Percentiles rank a stretch among this genome's conserved stretches.
Conservation (phyloP, 805 yeast genomes). For the Candida pseudofarinosa region DNA sequence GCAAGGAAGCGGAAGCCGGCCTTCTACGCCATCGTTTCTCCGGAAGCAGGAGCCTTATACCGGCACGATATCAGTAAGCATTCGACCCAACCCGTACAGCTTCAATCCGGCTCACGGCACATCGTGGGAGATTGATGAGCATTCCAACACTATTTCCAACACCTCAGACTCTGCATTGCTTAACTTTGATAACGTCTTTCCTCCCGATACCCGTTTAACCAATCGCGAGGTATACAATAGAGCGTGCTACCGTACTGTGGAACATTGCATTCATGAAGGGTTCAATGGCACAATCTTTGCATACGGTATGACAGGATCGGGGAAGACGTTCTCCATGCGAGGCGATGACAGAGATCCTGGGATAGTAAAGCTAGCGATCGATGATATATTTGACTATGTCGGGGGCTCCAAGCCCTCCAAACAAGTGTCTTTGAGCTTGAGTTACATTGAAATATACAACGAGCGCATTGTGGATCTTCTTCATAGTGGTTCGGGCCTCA, state of each 20-base stretch:
- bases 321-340: constrained; percentile 85
- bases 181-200: constrained; percentile 75
- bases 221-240: constrained; percentile 60
- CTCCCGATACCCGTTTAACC: constrained; percentile 37
- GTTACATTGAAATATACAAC: constrained; percentile 84
- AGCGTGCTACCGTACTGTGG: constrained; percentile 51
- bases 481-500: constrained; percentile 26
- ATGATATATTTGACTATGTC: constrained; percentile 51
- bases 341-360: constrained; percentile 66
- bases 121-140: constrained; percentile 45
- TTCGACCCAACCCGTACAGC: constrained; percentile 68
- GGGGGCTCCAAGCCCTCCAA: constrained; percentile 21
- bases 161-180: constrained; percentile 58
- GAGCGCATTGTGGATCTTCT: constrained; percentile 81
- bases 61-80: constrained; percentile 72
- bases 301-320: constrained; percentile 93
- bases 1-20: constrained; percentile 20
- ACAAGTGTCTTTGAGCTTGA: constrained; percentile 49
- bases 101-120: constrained; percentile 28
- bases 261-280: constrained; percentile 58
- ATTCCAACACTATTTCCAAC: constrained; percentile 38
- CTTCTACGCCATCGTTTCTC: constrained; percentile 32
- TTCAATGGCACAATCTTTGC: constrained; percentile 89
- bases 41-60: constrained; percentile 43
- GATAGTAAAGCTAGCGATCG: constrained; percentile 63